Base-by-base conservation (phyloP, 1,139 yeast species). In the Suhomyces coccinellae region DNA sequence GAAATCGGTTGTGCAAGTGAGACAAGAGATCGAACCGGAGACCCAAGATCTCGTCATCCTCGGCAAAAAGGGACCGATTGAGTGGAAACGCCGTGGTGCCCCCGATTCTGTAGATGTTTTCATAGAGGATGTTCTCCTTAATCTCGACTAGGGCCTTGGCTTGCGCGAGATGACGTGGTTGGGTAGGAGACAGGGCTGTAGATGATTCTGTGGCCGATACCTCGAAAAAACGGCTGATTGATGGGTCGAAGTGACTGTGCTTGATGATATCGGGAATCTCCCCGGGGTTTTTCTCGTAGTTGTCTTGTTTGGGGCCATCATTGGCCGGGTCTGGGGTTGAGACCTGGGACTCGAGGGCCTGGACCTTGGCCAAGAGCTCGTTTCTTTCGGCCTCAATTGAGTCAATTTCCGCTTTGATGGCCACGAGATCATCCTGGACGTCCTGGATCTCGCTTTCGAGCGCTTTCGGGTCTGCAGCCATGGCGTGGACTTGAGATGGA, bases 61-160 rank as follows among this genome's bases (percentile, higher is more conserved):
- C 49, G 10, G 52, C 57, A 37, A 65, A 60, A 32, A 65, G 46
- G 27, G 52, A 49, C 35, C 58, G 57, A 44, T 70, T 69, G 36
- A 73, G 51, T 3, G 77, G 75, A 49, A 73, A 73, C 0, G 74
- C 73, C 0, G 79, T 71, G 27, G 69, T 51, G 3, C 78, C 77
- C 4, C 65, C 71, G 47, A 71, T 58, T 34, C 79, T 48, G 47
- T 59, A 62, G 14, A 73, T 57, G 46, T 70, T 71, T 46, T 73
- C 79, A 43, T 62, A 64, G 16, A 73, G 50, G 13, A 71, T 67
- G 51, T 65, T 65, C 35, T 67, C 70, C 26, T 60, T 58, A 27
- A 59, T 37, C 32, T 65, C 69, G 3, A 65, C 51, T 14, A 43
- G 36, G 17, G 40, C 51, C 42, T 43, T 43, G n/a, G 41, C 48